Base-by-base conservation (phyloP, 2,329 filamentous ascomycete species). In the Beauveria sp. region DNA sequence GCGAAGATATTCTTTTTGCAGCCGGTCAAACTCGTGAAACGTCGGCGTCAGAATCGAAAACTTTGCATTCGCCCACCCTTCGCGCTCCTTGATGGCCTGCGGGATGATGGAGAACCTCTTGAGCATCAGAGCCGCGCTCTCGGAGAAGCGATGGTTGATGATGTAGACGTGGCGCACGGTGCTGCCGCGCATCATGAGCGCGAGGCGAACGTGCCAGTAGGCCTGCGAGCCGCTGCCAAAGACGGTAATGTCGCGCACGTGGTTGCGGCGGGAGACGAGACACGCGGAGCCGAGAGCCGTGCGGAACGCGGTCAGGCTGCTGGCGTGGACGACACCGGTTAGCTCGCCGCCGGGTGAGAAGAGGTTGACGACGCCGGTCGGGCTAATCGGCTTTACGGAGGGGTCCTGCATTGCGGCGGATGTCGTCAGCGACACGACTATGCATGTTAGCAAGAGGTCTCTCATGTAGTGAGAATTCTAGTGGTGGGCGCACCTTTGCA, bases 201-300 rank as follows among this genome's bases (percentile, higher is more conserved):
- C 88, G 5, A 98, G 82, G 1, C 92, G 88, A 49, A 96, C 85
- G 72, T 97, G 93, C 93, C 93, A 98, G 77, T 93, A 96, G 14
- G 93, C 93, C 77, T 97, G 93, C 67, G 88, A 86, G 51, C 93
- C 93, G 40, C 89, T 88, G 26, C 93, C 93, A 72, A 97, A 98
- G 59, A 96, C 88, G 16, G 88, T 87, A 12, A 97, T 71, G 16
- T 87, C 90, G 70, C 88, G 87, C 48, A 96, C 88, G 31, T 83
- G 82, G 61, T 83, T 79, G 61, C 93, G 89, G 43, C 82, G 83
- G 22, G 75, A 73, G 40, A 91, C 79, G 0, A 91, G 79, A 28
- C 87, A 85, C 60, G 88, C 83, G 4, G 88, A 88, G 1, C 85
- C 85, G 12, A 93, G 78, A 0, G 90, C 88, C 0, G 91, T 95